phyloP scores from a whole-genome alignment of 2,329 filamentous ascomycete species.

The Colletotrichum shisoi region DNA sequence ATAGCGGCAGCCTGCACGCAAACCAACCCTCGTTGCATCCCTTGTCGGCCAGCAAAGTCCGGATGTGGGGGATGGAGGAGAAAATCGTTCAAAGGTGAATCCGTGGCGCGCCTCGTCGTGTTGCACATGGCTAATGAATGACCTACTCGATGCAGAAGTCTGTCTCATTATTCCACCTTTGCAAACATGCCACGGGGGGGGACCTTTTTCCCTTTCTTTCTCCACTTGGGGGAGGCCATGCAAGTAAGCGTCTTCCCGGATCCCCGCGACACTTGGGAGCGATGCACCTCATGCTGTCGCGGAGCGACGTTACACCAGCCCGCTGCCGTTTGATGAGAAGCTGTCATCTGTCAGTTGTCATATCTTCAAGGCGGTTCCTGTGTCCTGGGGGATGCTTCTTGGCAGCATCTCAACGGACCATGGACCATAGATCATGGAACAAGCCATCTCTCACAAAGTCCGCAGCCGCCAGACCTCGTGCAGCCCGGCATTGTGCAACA shows the following conservation, averaged over 20 bases:
- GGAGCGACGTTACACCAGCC: conserved; percentile 28
- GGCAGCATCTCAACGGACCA: conserved; percentile 25
- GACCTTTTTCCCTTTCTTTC: background rate
- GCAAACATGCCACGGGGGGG: conserved; percentile 27
- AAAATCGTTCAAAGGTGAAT: conserved; percentile 2
- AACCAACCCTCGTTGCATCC: conserved; percentile 14
- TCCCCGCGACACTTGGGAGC: conserved; percentile 26
- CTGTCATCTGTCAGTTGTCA: conserved; percentile 39
- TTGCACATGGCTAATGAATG: conserved; percentile 21
- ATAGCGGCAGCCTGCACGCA: conserved; percentile 27
- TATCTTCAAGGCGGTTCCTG: conserved; percentile 32
- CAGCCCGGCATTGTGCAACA: conserved; percentile 27
- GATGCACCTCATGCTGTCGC: conserved; percentile 22
- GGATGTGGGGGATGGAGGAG: conserved; percentile 20
- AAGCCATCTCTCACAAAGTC: conserved; percentile 21
- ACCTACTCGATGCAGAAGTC: conserved; percentile 20
- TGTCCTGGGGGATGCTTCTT: conserved; percentile 7
- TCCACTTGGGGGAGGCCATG: conserved; percentile 18
- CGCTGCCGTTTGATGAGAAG: conserved; percentile 31
- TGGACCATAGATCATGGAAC: conserved; percentile 22
- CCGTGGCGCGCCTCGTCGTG: conserved; percentile 11
- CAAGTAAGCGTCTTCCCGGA: conserved; percentile 34
- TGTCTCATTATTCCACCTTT: conserved; percentile 30
- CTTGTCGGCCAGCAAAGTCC: conserved; percentile 17
- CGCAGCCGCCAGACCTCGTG: conserved; percentile 11